These are phyloP conservation scores for Chimonanthus praecox DNA, from an alignment of 164 flowering plant genomes.

Conservation along the genomic window DNA sequence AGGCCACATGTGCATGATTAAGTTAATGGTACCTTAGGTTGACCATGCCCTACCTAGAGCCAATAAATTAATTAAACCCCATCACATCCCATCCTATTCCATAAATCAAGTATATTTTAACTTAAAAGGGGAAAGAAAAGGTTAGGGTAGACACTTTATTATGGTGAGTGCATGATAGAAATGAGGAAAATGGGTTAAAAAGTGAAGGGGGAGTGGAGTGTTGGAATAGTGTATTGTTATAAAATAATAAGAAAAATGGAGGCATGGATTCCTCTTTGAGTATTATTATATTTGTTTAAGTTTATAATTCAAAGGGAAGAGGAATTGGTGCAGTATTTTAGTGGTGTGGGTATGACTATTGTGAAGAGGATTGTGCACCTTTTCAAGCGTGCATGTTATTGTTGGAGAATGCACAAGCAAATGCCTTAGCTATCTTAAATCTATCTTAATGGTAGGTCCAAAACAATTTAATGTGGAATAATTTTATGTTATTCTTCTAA, in stretches of 20 bases:
- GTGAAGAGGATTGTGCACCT: constrained; percentile 39
- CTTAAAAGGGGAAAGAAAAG: not conserved
- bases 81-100: not conserved
- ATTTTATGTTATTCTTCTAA: too few species aligned
- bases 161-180: not conserved
- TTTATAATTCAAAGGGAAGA: not conserved
- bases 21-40: not conserved
- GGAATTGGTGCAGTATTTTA: constrained; percentile 13
- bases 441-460: constrained; percentile 11
- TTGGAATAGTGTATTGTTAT: not conserved
- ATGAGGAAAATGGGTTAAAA: not conserved
- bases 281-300: constrained; percentile 9
- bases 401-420: constrained; percentile 89
- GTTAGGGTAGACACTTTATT: not conserved
- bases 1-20: not conserved
- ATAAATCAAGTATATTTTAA: not conserved
- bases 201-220: not conserved
- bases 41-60: constrained; percentile 1
- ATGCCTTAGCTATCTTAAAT: constrained; percentile 23
- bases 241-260: not conserved
- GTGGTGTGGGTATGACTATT: constrained; percentile 19
- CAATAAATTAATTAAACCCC: not conserved
- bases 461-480: not conserved
- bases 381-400: constrained; percentile 73
- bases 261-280: constrained; percentile 27